Percentiles rank a stretch among this genome's conserved stretches.
Evolutionary conservation across 2,329 filamentous ascomycete genomes (phyloP).

Genomic region (Rhinocladiella similis): DNA sequence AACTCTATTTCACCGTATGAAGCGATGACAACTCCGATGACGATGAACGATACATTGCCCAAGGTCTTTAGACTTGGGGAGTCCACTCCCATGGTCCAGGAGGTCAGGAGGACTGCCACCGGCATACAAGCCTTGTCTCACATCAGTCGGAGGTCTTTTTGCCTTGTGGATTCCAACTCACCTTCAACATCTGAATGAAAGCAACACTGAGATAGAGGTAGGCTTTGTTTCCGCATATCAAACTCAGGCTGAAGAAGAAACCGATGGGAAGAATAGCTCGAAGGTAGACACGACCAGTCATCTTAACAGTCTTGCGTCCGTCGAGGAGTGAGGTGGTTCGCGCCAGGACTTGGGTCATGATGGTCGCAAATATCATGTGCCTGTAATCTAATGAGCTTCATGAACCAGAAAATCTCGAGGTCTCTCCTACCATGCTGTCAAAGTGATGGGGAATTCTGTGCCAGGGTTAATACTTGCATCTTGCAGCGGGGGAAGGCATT

Average conservation of each 20-base stretch:
- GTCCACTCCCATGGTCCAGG: constrained; percentile 83
- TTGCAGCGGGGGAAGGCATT: background rate
- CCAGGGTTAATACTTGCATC: constrained; percentile 3
- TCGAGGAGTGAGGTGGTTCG: constrained; percentile 88
- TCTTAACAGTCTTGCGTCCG: constrained; percentile 92
- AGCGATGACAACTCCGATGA: constrained; percentile 90
- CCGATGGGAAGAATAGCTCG: constrained; percentile 93
- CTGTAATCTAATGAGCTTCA: constrained; percentile 2
- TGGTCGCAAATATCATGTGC: constrained; percentile 87
- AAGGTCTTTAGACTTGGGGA: constrained; percentile 83
- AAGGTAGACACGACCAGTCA: constrained; percentile 91
- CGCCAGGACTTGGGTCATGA: constrained; percentile 92
- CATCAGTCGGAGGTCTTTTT: constrained; percentile 27
- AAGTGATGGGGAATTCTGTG: constrained; percentile 34
- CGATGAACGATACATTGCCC: constrained; percentile 91
- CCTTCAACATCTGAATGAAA: constrained; percentile 99
- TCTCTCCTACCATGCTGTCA: constrained; percentile 71
- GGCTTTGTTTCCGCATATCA: constrained; percentile 95
- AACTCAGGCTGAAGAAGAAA: constrained; percentile 89
- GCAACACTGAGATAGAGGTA: constrained; percentile 94
- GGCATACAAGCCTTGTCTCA: constrained; percentile 77
- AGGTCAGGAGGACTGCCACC: constrained; percentile 85
- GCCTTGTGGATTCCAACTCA: constrained; percentile 48
- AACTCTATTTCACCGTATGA: constrained; percentile 96
- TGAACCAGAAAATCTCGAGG: background rate